Base-by-base conservation (phyloP, 2,329 filamentous ascomycete species). In the Sphaerulina vaccinii region DNA sequence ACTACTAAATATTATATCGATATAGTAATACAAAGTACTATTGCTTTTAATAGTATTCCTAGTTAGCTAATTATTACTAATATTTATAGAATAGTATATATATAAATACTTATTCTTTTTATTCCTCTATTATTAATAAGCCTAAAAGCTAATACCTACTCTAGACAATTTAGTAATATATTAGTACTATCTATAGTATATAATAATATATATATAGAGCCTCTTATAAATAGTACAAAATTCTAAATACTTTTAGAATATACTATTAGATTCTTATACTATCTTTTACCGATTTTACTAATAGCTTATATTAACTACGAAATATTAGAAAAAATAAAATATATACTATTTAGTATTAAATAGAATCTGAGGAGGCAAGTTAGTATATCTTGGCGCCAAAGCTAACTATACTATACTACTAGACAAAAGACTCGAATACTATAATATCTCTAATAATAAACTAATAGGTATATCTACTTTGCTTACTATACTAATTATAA, bases 121-220 rank as follows among this genome's bases (percentile, higher is more conserved):
- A 27, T 27, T 10, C 10, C 11, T 45, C 35, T 5, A 13, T 11
- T 16, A 13, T 21, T 22, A 9, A 2, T 3, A 18, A 15, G 6
- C 40, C 13, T n/a, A 33, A 27, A 27, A 27, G 24, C 65, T 70
- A 57, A 27, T 27, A 72, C 55, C 35, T 51, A 51, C 49, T 18
- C 11, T 45, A 95, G 91, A 5, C 93, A 99, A 89, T 99, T 95
- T 76, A 92, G 93, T 52, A 97, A 97, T 68, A 82, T 96, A 65
- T 77, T 97, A 42, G 89, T 95, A n/a, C 81, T 99, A 2, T 84
- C 88, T 21, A 90, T 92, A 1, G 87, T 86, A 3, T 91, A 84
- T 70, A 81, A 79, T 55, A 79, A 76, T 3, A 72, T 78, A 21
- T 59, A 56, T 38, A 78, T 95, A 1, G 72, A 72, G 5, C 68